Percentiles rank a stretch among this genome's conserved stretches.
These are phyloP conservation scores for Naganishia sp. DNA, from an alignment of 1,284 basidiomycete genomes.

Conservation along the genomic window DNA sequence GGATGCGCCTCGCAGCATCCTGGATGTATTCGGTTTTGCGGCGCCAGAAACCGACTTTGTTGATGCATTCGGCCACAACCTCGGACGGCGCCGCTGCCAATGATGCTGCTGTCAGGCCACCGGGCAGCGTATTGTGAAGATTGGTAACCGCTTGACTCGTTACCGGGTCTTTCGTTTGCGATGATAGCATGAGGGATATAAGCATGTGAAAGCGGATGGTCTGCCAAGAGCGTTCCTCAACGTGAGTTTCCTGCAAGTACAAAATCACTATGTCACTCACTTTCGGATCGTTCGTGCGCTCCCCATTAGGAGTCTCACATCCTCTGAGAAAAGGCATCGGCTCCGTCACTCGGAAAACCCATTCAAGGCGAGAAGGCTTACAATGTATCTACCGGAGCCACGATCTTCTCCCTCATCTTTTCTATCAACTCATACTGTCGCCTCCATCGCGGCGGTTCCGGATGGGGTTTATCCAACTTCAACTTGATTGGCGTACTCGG, in stretches of 20 bases:
- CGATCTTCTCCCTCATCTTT: conserved; percentile 69
- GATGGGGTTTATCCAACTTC: conserved; percentile 67
- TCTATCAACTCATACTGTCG: conserved; percentile 75
- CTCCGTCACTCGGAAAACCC: too few species aligned
- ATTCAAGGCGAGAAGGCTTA: conserved; percentile 64
- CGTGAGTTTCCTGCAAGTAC: background rate
- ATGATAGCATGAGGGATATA: conserved; percentile 90
- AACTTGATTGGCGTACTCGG: conserved; percentile 47
- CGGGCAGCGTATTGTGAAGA: conserved; percentile 65
- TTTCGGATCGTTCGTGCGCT: conserved; percentile 31
- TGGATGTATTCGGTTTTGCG: conserved; percentile 75
- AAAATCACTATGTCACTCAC: conserved; percentile 34
- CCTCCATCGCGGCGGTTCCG: conserved; percentile 70
- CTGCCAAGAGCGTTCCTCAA: conserved; percentile 52
- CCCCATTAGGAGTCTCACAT: conserved; percentile 29
- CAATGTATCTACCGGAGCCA: conserved; percentile 90
- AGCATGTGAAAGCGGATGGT: conserved; percentile 79
- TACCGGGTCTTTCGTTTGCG: conserved; percentile 88
- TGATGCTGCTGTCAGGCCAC: conserved; percentile 69
- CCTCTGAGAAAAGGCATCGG: conserved; percentile 12
- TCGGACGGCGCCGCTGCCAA: conserved; percentile 67
- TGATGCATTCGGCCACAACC: conserved; percentile 71
- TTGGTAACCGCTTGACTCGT: conserved; percentile 79
- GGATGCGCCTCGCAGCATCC: conserved; percentile 66
- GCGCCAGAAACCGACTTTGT: conserved; percentile 91